Conservation (phyloP, 2,329 filamentous ascomycete species). For the Colletotrichum scovillei region DNA sequence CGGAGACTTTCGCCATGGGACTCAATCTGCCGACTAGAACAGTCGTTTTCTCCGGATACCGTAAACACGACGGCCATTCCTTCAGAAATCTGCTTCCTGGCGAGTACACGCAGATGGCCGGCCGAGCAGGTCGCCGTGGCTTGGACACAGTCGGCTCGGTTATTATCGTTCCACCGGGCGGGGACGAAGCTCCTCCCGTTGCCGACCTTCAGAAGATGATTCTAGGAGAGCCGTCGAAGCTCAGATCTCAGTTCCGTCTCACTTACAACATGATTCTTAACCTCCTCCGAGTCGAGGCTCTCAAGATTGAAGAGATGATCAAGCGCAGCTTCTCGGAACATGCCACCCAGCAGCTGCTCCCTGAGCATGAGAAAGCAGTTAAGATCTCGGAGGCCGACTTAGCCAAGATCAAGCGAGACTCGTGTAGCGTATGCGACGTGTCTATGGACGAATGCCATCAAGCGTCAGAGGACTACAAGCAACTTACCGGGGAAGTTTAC, state of each 20-base stretch:
- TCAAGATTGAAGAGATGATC: slow-evolving; percentile 99
- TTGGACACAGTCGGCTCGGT: slow-evolving; percentile 93
- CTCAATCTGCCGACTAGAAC: slow-evolving; percentile 95
- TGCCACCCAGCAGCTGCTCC: slow-evolving; percentile 91
- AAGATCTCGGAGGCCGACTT: slow-evolving; percentile 92
- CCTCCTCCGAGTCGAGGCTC: slow-evolving; percentile 89
- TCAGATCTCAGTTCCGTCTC: slow-evolving; percentile 93
- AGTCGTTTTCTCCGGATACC: slow-evolving; percentile 96
- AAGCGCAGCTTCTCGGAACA: slow-evolving; percentile 99
- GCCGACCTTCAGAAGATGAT: slow-evolving; percentile 92
- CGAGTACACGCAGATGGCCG: slow-evolving; percentile 99
- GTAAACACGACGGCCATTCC: slow-evolving; percentile 93
- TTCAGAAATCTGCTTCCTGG: slow-evolving; percentile 93
- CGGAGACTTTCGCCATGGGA: slow-evolving; percentile 98
- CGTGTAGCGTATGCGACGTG: slow-evolving; percentile 83
- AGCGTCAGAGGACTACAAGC: slow-evolving; percentile 82
- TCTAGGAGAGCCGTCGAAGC: slow-evolving; percentile 91
- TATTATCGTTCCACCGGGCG: slow-evolving; percentile 87
- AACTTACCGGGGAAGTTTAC: slow-evolving; percentile 85
- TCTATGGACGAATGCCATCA: slow-evolving; percentile 85
- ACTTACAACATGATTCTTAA: slow-evolving; percentile 99
- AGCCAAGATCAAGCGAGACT: slow-evolving; percentile 87
- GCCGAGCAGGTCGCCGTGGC: slow-evolving; percentile 90
- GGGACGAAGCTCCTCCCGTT: slow-evolving; percentile 89
- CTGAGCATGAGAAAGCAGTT: slow-evolving; percentile 95